Base-by-base conservation (phyloP, 2,329 filamentous ascomycete genomes). In the Colletotrichum magnum region DNA sequence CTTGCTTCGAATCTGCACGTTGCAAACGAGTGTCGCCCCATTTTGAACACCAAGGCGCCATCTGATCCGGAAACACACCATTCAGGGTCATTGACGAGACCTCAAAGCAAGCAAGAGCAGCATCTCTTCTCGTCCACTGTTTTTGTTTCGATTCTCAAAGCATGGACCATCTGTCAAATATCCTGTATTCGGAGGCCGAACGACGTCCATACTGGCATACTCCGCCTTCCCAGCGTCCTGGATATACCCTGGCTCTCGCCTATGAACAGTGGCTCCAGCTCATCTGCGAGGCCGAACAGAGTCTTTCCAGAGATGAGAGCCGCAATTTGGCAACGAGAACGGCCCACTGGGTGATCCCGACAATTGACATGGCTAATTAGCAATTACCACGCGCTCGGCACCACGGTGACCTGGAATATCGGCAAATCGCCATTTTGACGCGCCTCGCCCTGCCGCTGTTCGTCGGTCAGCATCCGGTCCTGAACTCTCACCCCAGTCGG, bases 131-230 rank as follows among this genome's bases (percentile, higher is more conserved):
- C 32, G 10, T 36, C 32, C 32, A 36, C 32, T 36, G 32, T 36
- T 36, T 36, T 10, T 18, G 45, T 48, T 60, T 43, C 41, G n/a
- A 7, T 32, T 50, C n/a, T 26, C 28, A 16, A 26, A 62, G 60
- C 65, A 64, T 18, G 57, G 65, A 28, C 65, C 65, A 64, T 7
- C 65, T 64, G 53, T 50, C 65, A 48, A 26, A 51, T 16, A 7
- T 47, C 26, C 45, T 51, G 45, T 32, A 21, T n/a, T n/a, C n/a
- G 47, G 58, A 41, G 21, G 45, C 41, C 16, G 41, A 28, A 53
- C 18, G 18, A 52, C n/a, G 9, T 52, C 36, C 39, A 26, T 53
- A 18, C 18, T 18, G 18, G 18, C 18, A 18, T 18, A 28, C 50
- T 56, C 64, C 64, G 56, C 43, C 61, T 45, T 56, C 50, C 62